phyloP scores from a whole-genome alignment of 805 yeast species.

The Candida golubevii region DNA sequence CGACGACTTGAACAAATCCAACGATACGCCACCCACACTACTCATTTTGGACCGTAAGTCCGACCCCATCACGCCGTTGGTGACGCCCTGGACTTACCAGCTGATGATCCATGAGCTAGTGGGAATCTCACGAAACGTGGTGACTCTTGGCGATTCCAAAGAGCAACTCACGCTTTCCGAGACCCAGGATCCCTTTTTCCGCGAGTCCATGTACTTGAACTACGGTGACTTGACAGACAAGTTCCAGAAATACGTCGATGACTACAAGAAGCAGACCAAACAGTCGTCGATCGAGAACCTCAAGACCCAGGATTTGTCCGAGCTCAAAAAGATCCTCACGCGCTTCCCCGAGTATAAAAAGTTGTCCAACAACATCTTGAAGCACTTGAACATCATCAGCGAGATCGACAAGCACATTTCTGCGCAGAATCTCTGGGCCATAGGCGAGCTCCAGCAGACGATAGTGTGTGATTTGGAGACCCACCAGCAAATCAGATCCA shows the following conservation, averaged over 20 bases:
- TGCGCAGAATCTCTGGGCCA: slow-evolving; percentile 64
- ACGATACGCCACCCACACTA: slow-evolving; percentile 69
- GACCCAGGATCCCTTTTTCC: slow-evolving; percentile 70
- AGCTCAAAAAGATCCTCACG: slow-evolving; percentile 86
- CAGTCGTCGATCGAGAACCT: slow-evolving; percentile 55
- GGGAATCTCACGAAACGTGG: slow-evolving; percentile 78
- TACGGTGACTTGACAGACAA: slow-evolving; percentile 93
- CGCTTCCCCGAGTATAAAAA: slow-evolving; percentile 92
- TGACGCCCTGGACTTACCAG: slow-evolving; percentile 97
- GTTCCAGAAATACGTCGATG: slow-evolving; percentile 78
- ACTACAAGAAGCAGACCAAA: slow-evolving; percentile 77
- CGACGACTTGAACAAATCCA: slow-evolving; percentile 52
- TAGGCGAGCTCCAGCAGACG: slow-evolving; percentile 87
- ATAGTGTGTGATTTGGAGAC: slow-evolving; percentile 53
- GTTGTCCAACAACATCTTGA: slow-evolving; percentile 80
- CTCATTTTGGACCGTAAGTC: slow-evolving; percentile 76
- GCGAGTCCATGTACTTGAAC: slow-evolving; percentile 78
- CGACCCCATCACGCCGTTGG: slow-evolving; percentile 90
- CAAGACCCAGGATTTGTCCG: slow-evolving; percentile 65
- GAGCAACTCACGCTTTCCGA: slow-evolving; percentile 47
- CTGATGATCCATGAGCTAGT: slow-evolving; percentile 94
- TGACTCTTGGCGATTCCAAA: slow-evolving; percentile 55
- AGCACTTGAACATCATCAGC: slow-evolving; percentile 86
- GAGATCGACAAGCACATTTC: slow-evolving; percentile 78
- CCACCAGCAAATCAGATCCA: slow-evolving; percentile 41